Evolutionary conservation across 345 rosid species (phyloP), one percentile per base, ranked within the genome.

Genomic region (Trapa bicornis): DNA sequence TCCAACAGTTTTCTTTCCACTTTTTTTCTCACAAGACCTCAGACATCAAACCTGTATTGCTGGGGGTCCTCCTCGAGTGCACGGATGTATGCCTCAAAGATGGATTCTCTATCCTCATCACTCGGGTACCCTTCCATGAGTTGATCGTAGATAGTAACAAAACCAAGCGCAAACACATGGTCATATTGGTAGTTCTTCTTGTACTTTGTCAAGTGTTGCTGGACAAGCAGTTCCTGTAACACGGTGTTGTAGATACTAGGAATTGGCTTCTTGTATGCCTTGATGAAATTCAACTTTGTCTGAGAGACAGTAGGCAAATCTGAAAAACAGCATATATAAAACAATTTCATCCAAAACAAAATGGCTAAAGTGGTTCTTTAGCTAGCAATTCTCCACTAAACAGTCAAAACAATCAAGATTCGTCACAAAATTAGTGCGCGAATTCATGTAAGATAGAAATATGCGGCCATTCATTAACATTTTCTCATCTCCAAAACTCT

Each of bases 41-140:
- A 29, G 16, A 53, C 47, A 65, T 15, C 29, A 42, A 76, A 89
- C 99, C 97, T 86, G 81, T 94, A 94, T 73, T 88, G 89, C 73
- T 82, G 73, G 0, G 99, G 99, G 38, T 91, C 95, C 86, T 94
- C 99, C 14, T 84, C 78, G 76, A 94, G 78, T 15, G 99, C 95
- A 45, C 77, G 73, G 1, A 94, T 70, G 72, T 94, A 94, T 6
- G 97, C 96, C 80, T 82, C 80, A 68, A 94, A 94, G 63, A 94
- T 87, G 72, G 87, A 80, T 61, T 94, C 92, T 47, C 92, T 87
- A 48, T 94, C 99, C 77, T 89, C 86, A 56, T 90, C 96, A 68
- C 94, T 84, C 12, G 96, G 96, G 71, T 91, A 94, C 22, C 99
- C 99, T 73, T 94, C 97, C 97, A 94, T 94, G 81, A 94, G 97